These are phyloP conservation scores for Sclerotinia borealis DNA, from an alignment of 2,329 filamentous ascomycete genomes.

Conservation along the genomic window DNA sequence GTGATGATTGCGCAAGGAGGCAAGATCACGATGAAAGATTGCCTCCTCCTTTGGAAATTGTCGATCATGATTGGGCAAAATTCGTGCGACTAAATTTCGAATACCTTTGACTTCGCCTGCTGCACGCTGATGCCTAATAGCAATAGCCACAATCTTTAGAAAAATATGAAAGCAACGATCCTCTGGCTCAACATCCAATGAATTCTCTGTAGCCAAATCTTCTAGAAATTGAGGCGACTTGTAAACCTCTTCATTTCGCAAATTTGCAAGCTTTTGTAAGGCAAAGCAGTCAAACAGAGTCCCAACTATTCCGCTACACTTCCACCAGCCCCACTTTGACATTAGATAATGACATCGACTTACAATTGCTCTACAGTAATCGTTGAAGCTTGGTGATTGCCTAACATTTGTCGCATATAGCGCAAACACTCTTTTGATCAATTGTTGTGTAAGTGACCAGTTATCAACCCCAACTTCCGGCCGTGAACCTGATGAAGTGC, in stretches of 20 bases:
- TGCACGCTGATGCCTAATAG: conserved; percentile 46
- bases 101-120: conserved; percentile 50
- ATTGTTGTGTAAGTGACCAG: conserved; percentile 52
- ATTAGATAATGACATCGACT: conserved; percentile 58
- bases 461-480: conserved; percentile 44
- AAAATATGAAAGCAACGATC: conserved; percentile 64
- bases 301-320: conserved; percentile 48
- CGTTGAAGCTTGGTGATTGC: conserved; percentile 57
- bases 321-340: conserved; percentile 60
- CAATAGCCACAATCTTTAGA: conserved; percentile 55
- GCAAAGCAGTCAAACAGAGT: conserved; percentile 64
- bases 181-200: conserved; percentile 44
- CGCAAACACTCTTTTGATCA: conserved; percentile 52
- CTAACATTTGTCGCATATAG: conserved; percentile 50
- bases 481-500: conserved; percentile 39
- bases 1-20: conserved; percentile 61
- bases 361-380: conserved; percentile 55
- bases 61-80: conserved; percentile 60
- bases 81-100: conserved; percentile 53
- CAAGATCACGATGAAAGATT: conserved; percentile 54
- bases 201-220: conserved; percentile 40
- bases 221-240: conserved; percentile 57
- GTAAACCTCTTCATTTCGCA: conserved; percentile 59
- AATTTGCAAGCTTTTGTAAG: conserved; percentile 52
- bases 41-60: conserved; percentile 58